Evolutionary conservation across 441 rosid species (phyloP).

Genomic region (Jatropha podagrica): DNA sequence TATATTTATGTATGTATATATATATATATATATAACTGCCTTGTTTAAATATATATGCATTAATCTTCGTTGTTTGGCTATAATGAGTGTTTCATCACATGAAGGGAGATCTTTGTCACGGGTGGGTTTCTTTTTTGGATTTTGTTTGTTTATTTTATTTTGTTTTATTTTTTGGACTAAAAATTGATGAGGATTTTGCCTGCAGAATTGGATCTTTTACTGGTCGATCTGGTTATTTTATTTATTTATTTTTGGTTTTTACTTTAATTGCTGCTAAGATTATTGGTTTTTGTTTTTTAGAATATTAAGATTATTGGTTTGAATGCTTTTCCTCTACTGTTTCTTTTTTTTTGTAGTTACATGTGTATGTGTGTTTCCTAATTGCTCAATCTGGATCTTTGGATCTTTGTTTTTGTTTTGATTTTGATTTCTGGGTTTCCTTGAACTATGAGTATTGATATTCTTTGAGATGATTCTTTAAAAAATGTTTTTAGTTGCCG

Average conservation of each 20-base stretch:
- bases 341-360: not conserved
- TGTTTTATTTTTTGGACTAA: not conserved
- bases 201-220: constrained; percentile 19
- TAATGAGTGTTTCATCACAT: constrained; percentile 8
- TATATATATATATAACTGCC: too few relatives aligned
- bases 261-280: not conserved
- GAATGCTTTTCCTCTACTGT: too few relatives aligned
- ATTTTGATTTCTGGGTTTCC: not conserved
- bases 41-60: not conserved
- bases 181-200: not conserved
- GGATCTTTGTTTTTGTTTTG: not conserved
- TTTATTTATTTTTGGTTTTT: not conserved
- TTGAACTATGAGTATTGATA: not conserved
- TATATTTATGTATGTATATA: not conserved
- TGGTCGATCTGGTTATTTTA: constrained; percentile 14
- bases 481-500: constrained; percentile 4
- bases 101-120: constrained; percentile 18
- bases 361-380: not conserved
- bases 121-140: constrained; percentile 1
- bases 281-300: not conserved
- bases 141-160: not conserved
- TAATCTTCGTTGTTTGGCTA: constrained; percentile 9
- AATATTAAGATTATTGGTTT: too few relatives aligned
- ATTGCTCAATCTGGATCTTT: constrained; percentile 3
- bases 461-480: not conserved